Evolutionary conservation across 345 rosid species (phyloP), one percentile per base, ranked within the genome.

Genomic region (Garcia nutans): DNA sequence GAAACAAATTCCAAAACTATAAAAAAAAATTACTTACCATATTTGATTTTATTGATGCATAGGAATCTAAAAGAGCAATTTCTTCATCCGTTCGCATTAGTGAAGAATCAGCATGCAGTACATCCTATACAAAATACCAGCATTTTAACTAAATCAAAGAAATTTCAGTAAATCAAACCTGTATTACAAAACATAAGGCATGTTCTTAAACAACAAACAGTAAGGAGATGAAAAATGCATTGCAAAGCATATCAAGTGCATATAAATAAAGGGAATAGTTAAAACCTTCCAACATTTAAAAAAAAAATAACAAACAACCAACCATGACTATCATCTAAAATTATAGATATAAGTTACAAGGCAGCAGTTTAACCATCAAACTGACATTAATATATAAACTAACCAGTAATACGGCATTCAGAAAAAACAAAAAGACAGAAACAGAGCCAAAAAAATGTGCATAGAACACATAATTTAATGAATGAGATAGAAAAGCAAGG

Each of bases 11-110:
- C 24, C 1, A 11, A 42, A 28, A 54, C 17, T n/a, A n/a, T n/a
- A n/a, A n/a, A 19, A 77, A 2, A 15, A 80, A 76, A 70, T 66
- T 54, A 82, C 97, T 80, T 81, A 95, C 99, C 79, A 91, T 87
- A 83, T 87, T 90, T 78, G 99, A 90, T 82, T 80, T 86, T 73
- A 95, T 86, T 10, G 84, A 86, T 16, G 97, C 86, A 80, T 83
- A 85, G 61, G 97, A 88, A 82, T 91, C 90, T 79, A 93, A 68
- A 44, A 85, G 80, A 74, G 89, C 86, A 75, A 89, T 65, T 81
- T 95, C 97, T 76, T 95, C 96, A 80, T 80, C 84, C 68, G 94
- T 81, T 60, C 96, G 91, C 79, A 81, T 85, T 49, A 95, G 76
- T 68, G 93, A 77, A 59, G 87, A 77, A 87, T 95, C 91, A 56